A percentile compares a stretch with the other conserved stretches of the same genome.
Conservation (phyloP, 345 rosid genomes). For the Melastoma malabathricum region DNA sequence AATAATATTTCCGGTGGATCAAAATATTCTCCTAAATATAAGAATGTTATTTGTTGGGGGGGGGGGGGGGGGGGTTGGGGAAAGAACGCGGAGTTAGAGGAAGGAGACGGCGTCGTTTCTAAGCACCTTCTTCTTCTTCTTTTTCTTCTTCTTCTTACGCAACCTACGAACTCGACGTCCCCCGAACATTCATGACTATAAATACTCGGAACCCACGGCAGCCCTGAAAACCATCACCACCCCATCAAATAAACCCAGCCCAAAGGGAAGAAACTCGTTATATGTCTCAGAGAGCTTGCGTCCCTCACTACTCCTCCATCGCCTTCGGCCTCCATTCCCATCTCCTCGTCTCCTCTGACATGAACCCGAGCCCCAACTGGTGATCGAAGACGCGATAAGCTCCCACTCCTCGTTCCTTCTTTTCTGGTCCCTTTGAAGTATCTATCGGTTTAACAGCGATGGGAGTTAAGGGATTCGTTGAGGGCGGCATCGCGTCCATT, state of each 20-base stretch:
- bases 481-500: slow-evolving; percentile 65
- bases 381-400: background rate
- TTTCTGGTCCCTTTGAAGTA: background rate
- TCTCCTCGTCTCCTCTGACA: slow-evolving; percentile 60
- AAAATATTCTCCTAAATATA: too few relatives aligned
- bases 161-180: too few relatives aligned
- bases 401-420: background rate
- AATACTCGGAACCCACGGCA: too few relatives aligned
- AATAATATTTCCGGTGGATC: too few relatives aligned
- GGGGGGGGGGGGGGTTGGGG: too few relatives aligned
- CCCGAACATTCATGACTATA: background rate
- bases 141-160: background rate
- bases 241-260: too few relatives aligned
- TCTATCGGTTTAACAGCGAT: slow-evolving; percentile 5
- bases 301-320: slow-evolving; percentile 57
- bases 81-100: too few relatives aligned
- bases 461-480: slow-evolving; percentile 74
- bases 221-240: too few relatives aligned
- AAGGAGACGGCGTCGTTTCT: too few relatives aligned
- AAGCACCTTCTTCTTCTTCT: background rate
- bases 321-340: slow-evolving; percentile 63
- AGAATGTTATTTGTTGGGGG: too few relatives aligned
- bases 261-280: slow-evolving; percentile 5
- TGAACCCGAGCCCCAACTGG: slow-evolving; percentile 45
- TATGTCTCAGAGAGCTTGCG: slow-evolving; percentile 71